Base-by-base conservation (phyloP, 148 eudicot genomes). In the Cornus controversa region DNA sequence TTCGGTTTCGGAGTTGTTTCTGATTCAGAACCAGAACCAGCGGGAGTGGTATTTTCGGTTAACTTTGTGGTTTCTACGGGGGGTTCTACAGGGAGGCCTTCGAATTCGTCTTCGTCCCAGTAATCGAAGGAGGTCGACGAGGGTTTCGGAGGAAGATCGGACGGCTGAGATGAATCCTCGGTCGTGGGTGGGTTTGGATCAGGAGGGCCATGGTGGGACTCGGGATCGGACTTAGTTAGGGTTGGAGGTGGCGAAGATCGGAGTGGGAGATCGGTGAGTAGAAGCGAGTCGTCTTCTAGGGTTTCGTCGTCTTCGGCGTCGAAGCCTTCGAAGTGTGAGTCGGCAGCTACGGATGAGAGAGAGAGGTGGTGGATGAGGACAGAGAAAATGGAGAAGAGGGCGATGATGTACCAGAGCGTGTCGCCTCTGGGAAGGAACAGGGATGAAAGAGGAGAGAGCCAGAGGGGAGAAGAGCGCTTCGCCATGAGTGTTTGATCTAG, bases 81-180 rank as follows among this genome's bases (percentile, higher is more conserved):
- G 18, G 66, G 42, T 34, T 90, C 84, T 5, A 31, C 42, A 0
- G 96, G 99, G 47, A 94, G 75, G 20, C 99, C 99, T 85, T 96
- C 99, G 77, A 96, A 96, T 75, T 96, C 99, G 82, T 96, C 99
- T 76, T 96, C 99, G 64, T 96, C 99, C 98, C 99, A 96, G 80
- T 81, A 89, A 18, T 96, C 96, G 71, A 85, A 92, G n/a, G 86
- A 37, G 13, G 86, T 71, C 6, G 81, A 54, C 0, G 90, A 72
- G 75, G 87, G 80, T 64, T 77, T 81, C 14, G 82, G 36, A 8
- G 77, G 23, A n/a, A 72, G 78, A 69, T 85, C 81, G 27, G 86
- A 66, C 58, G 81, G 62, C 50, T 34, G 83, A 36, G 87, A 75
- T 15, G 62, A 29, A 23, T 53, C 26, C 20, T 53, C 73, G 27